Evolutionary conservation across 306 rosid species (phyloP), one percentile per base, ranked within the genome.

Genomic region (Prinsepia uniflora): DNA sequence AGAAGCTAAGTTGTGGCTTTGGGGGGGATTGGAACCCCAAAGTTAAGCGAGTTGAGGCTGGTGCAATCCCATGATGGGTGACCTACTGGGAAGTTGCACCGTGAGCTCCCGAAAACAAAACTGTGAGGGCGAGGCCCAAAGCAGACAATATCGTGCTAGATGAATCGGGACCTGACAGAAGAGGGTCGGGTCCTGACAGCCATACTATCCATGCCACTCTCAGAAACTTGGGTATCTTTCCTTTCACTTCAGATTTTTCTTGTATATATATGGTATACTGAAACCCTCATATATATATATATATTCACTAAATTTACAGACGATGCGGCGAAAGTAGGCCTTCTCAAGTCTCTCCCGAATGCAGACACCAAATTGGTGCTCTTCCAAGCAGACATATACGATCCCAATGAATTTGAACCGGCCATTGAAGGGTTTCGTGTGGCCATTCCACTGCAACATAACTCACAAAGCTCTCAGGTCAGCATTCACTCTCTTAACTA

Each of bases 181-280:
- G n/a, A n/a, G n/a, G n/a, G n/a, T n/a, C n/a, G n/a, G n/a, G n/a
- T n/a, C n/a, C n/a, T n/a, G n/a, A 76, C 44, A 91, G 87, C n/a
- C 78, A 76, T 68, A 75, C 71, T 0, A 85, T 88, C 48, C 95
- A 86, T 57, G 74, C 89, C 22, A 84, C 95, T 6, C 82, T 84
- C 55, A 80, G 86, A 64, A 79, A 72, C 82, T 69, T 80, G 10
- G 84, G 90, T 86, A 47, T 18, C 9, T 45, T 0, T 49, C 30
- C 42, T 22, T 30, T 30, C 36, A 30, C 36, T 30, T 30, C 36
- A 30, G 1, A 30, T 30, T 1, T 30, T 30, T 2, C 36, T 30
- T 30, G 36, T 30, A 30, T 30, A 30, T 30, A 30, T 30, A 30
- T 30, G 4, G 4, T 30, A 52, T 44, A 0, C 11, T n/a, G 13